These are phyloP conservation scores for Paramyrothecium roridum DNA, from an alignment of 2,329 filamentous ascomycete genomes.

Conservation along the genomic window DNA sequence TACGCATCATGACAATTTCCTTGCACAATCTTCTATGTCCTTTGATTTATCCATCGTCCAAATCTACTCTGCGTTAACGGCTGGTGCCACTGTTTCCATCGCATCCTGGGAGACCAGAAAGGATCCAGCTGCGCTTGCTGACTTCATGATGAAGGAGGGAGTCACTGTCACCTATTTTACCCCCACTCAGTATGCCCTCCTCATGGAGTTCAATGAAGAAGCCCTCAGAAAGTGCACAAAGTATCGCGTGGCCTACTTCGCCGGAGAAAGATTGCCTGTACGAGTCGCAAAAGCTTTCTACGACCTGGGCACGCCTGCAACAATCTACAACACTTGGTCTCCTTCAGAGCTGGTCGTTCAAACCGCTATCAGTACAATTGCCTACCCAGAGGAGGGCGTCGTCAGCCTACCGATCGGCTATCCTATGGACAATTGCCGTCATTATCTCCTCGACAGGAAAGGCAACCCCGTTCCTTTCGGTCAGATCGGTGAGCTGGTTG, in stretches of 20 bases:
- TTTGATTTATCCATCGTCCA: constrained; percentile 20
- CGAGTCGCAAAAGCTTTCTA: constrained; percentile 17
- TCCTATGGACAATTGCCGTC: constrained; percentile 22
- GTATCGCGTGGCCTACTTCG: constrained; percentile 17
- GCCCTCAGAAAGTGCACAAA: constrained; percentile 13
- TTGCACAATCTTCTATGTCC: constrained; percentile 17
- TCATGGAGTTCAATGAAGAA: constrained; percentile 16
- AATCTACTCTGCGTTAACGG: constrained; percentile 15
- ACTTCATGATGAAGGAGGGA: constrained; percentile 15
- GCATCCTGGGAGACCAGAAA: constrained; percentile 18
- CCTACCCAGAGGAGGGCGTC: constrained; percentile 9
- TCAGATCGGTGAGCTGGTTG: constrained; percentile 36
- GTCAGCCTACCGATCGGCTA: constrained; percentile 16
- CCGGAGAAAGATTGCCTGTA: constrained; percentile 16
- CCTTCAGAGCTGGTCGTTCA: constrained; percentile 18
- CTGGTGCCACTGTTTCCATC: constrained; percentile 16
- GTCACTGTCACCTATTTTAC: constrained; percentile 18
- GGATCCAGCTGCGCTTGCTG: constrained; percentile 16
- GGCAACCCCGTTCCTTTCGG: constrained; percentile 34
- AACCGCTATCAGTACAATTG: constrained; percentile 14
- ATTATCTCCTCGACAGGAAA: constrained; percentile 35
- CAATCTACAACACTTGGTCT: constrained; percentile 17
- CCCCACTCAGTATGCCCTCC: constrained; percentile 16
- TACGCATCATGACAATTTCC: constrained; percentile 12
- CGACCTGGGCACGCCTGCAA: constrained; percentile 15